phyloP scores from a whole-genome alignment of 1,284 basidiomycete genomes.

The Irpex rosettiformis region DNA sequence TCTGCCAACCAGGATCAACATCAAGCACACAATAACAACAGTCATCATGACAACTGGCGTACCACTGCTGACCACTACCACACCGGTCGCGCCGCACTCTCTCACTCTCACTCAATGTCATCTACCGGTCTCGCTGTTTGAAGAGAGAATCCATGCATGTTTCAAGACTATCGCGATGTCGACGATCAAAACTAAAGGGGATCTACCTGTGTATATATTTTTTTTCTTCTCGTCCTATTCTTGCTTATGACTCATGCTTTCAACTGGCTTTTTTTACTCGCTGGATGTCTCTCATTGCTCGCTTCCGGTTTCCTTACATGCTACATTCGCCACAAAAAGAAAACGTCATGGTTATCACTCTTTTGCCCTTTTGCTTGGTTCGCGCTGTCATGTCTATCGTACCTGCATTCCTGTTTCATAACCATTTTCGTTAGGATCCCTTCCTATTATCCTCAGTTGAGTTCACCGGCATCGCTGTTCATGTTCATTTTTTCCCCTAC shows the following conservation, averaged over 20 bases:
- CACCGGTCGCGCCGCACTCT: neutral
- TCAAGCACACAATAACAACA: neutral
- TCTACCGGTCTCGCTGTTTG: neutral
- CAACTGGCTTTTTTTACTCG: neutral
- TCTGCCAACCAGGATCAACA: neutral
- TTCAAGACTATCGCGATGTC: neutral
- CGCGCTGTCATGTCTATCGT: neutral
- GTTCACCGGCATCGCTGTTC: no score
- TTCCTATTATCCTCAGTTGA: neutral
- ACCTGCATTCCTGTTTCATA: neutral
- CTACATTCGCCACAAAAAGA: neutral
- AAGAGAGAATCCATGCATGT: neutral
- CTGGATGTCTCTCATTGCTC: neutral
- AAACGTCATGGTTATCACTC: neutral
- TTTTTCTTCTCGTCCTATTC: neutral
- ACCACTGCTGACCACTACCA: neutral
- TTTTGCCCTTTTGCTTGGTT: neutral
- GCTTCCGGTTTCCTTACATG: neutral
- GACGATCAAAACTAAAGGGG: neutral
- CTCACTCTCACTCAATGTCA: constrained; percentile 1
- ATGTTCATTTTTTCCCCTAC: neutral
- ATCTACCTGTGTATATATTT: neutral
- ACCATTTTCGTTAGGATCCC: no score
- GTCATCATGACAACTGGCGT: neutral
- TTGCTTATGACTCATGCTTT: neutral